Evolutionary conservation across 768 basidiomycete genomes (phyloP).

Genomic region (Mycena metata): DNA sequence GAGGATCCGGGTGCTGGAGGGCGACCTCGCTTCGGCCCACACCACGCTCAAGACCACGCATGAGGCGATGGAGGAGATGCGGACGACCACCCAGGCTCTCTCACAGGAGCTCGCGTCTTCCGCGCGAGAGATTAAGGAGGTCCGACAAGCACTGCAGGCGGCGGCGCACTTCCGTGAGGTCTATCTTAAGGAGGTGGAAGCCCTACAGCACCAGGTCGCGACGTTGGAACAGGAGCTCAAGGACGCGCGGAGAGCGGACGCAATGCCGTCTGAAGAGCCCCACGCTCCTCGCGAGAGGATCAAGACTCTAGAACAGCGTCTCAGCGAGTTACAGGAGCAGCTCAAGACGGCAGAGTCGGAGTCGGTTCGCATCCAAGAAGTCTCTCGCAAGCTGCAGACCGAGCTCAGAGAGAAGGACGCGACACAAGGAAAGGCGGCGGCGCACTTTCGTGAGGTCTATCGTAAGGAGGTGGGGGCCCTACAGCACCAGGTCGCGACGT

Average conservation of each 20-base stretch:
- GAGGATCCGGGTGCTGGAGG: not conserved
- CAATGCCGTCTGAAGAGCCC: not conserved
- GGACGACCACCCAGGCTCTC: slow-evolving; percentile 6
- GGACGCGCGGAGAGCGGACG: not conserved
- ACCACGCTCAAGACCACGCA: not conserved
- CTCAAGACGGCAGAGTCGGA: not conserved
- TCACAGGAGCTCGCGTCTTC: slow-evolving; percentile 3
- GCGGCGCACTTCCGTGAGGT: not conserved
- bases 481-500: slow-evolving; percentile 2
- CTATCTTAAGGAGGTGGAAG: slow-evolving; percentile 9
- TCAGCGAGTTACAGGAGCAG: not conserved
- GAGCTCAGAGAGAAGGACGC: not conserved
- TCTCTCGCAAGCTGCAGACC: not conserved
- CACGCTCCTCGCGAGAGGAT: not conserved
- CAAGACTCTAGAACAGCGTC: not conserved
- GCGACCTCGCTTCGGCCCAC: slow-evolving; percentile 7
- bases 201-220: slow-evolving; percentile 1
- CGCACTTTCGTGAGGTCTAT: not conserved
- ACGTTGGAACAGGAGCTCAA: slow-evolving; percentile 6
- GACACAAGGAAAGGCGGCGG: not conserved
- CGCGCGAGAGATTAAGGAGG: slow-evolving; percentile 1
- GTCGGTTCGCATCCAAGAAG: not conserved
- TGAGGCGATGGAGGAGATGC: slow-evolving; percentile 5
- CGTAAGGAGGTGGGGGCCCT: slow-evolving; percentile 6
- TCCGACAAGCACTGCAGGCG: slow-evolving; percentile 5